Percentiles rank a stretch among this genome's conserved stretches.
Evolutionary conservation across 163 green algal genomes (phyloP).

Genomic region (Scenedesmus sp.): DNA sequence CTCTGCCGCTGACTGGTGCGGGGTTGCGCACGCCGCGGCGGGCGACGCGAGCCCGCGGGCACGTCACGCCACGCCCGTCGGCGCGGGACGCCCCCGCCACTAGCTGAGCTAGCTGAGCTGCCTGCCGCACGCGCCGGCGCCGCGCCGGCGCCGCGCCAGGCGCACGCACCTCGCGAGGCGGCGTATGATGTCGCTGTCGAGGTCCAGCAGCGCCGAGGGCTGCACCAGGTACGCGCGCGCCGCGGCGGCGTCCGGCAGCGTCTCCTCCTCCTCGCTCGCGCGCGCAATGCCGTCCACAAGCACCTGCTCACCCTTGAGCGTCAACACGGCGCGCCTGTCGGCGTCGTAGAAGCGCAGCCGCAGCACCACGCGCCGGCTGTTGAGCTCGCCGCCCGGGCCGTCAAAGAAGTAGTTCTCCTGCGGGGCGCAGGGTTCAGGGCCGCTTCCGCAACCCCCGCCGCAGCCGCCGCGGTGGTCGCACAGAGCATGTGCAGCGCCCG

Average conservation of each 20-base stretch:
- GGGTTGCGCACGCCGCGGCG: not conserved
- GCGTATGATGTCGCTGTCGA: slow-evolving; percentile 42
- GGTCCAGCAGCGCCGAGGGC: slow-evolving; percentile 65
- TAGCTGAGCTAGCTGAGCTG: slow-evolving; percentile 52
- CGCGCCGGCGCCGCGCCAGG: too few species aligned
- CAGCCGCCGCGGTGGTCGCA: not conserved
- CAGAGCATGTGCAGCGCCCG: too few species aligned
- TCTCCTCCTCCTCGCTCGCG: slow-evolving; percentile 83
- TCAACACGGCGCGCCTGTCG: slow-evolving; percentile 85
- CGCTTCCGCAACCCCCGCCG: not conserved
- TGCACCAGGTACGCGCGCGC: slow-evolving; percentile 67
- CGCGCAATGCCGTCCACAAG: slow-evolving; percentile 86
- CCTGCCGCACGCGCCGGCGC: too few species aligned
- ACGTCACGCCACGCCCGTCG: not conserved
- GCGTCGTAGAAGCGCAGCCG: slow-evolving; percentile 87
- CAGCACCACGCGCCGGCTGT: slow-evolving; percentile 71
- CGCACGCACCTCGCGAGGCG: slow-evolving; percentile 21
- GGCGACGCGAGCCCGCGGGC: too few species aligned
- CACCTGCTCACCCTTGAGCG: slow-evolving; percentile 88
- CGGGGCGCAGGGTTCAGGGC: slow-evolving; percentile 48
- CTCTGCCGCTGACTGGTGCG: too few species aligned
- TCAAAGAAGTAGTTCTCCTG: slow-evolving; percentile 99
- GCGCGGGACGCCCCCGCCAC: not conserved
- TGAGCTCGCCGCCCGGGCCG: slow-evolving; percentile 81
- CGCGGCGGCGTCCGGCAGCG: slow-evolving; percentile 56